Evolutionary conservation across 2,329 filamentous ascomycete genomes (phyloP), one percentile per base, ranked within the genome.

Genomic region (Hypocreales sp.): DNA sequence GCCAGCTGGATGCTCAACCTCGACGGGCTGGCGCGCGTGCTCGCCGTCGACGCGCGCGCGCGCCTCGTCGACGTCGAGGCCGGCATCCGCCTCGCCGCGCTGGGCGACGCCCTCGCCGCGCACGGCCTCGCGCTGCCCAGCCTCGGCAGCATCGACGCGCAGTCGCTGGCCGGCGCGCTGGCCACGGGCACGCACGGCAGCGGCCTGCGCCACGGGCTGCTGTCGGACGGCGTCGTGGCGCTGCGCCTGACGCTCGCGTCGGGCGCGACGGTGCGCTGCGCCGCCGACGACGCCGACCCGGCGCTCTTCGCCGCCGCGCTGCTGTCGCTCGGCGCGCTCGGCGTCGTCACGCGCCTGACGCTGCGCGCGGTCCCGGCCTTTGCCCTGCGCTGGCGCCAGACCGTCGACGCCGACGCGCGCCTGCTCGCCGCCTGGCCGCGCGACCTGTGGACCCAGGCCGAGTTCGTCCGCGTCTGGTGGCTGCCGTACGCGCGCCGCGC

Each of bases 381-480:
- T 51, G 79, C 80, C n/a, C 70, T 98, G 31, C 67, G 72, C 34
- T 98, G 90, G 90, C 59, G 67, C 30, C 90, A 94, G 57, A 73
- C 73, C 7, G 66, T 94, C 32, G 71, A 81, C 35, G 55, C 72
- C 2, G 75, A 94, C 34, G 47, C 59, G 24, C 64, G 69, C 24
- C 67, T 93, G 35, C 61, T 92, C 25, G 58, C 63, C 8, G 61
- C 67, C 6, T 95, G 90, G 83, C 54, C 74, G 12, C 62, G 58
- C 6, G 66, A 67, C 19, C 62, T 95, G 10, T 95, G 90, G 87
- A 81, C 71, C 2, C 67, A 73, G 34, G 72, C 76, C 34, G 84
- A 95, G 51, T 98, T 87, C 45, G 82, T 92, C 15, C 70, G 90
- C 16, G 83, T 94, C 16, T 98, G 90, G 87, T 98, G 90, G 90